Percentiles rank a stretch among this genome's conserved stretches.
phyloP scores from a whole-genome alignment of 2,329 filamentous ascomycete genomes.

The Fusarium oxysporum region DNA sequence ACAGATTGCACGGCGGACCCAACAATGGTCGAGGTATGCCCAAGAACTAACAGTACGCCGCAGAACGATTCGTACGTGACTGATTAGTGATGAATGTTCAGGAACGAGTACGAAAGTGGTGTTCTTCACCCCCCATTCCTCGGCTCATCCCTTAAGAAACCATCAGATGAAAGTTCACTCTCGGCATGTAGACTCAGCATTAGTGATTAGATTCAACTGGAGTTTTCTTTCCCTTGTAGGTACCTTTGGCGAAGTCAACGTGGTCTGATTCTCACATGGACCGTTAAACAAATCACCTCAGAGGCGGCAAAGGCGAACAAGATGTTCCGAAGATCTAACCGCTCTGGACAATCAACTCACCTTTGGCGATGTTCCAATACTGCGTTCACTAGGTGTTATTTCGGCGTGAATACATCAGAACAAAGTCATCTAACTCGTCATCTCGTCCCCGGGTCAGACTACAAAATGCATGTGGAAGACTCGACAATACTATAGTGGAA shows the following conservation, averaged over 20 bases:
- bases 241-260: not conserved
- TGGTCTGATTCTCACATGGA: slow-evolving; percentile 8
- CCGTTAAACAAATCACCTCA: not conserved
- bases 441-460: slow-evolving; percentile 1
- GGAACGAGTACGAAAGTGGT: not conserved
- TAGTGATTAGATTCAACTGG: not conserved
- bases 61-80: not conserved
- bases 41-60: not conserved
- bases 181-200: not conserved
- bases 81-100: not conserved
- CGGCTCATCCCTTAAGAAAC: slow-evolving; percentile 1
- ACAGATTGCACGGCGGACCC: not conserved
- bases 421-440: not conserved
- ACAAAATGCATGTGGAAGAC: not conserved
- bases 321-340: not conserved
- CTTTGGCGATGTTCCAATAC: not conserved
- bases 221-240: not conserved
- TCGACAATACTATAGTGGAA: not conserved
- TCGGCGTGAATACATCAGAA: not conserved
- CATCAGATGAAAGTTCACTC: not conserved
- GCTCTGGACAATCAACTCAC: not conserved
- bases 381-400: not conserved
- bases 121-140: not conserved
- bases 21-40: not conserved
- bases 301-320: not conserved